phyloP scores from a whole-genome alignment of 2,329 filamentous ascomycete species.

The Exophiala spinifera region DNA sequence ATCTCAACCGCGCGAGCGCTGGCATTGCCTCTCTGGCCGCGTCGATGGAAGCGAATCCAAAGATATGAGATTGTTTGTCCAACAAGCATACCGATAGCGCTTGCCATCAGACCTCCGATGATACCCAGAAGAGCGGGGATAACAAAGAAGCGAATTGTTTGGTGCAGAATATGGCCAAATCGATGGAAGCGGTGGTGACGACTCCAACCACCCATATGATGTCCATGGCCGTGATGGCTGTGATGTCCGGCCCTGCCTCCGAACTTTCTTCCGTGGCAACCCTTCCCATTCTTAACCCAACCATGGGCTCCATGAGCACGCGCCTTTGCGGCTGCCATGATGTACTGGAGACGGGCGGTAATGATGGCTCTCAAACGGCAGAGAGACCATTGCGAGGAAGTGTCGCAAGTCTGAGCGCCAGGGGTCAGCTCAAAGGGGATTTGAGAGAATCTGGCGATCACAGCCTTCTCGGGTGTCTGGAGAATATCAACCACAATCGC shows the following conservation, averaged over 20 bases:
- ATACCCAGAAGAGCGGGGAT: slow-evolving; percentile 46
- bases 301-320: slow-evolving; percentile 22
- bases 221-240: slow-evolving; percentile 33
- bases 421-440: slow-evolving; percentile 37
- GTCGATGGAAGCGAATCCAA: slow-evolving; percentile 38
- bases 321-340: slow-evolving; percentile 32
- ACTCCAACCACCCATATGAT: slow-evolving; percentile 28
- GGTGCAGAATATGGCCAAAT: slow-evolving; percentile 37
- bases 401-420: slow-evolving; percentile 32
- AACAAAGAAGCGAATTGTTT: slow-evolving; percentile 44
- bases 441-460: slow-evolving; percentile 38
- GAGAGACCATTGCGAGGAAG: slow-evolving; percentile 40
- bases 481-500: slow-evolving; percentile 42
- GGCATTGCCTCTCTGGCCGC: slow-evolving; percentile 33
- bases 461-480: slow-evolving; percentile 35
- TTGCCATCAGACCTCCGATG: slow-evolving; percentile 44
- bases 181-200: slow-evolving; percentile 30
- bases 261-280: slow-evolving; percentile 16
- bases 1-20: slow-evolving; percentile 35
- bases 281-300: slow-evolving; percentile 19
- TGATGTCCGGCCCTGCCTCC: slow-evolving; percentile 20
- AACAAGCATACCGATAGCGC: slow-evolving; percentile 47
- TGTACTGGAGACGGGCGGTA: slow-evolving; percentile 38
- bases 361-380: slow-evolving; percentile 43
- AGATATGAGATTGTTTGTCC: slow-evolving; percentile 46